Conservation (phyloP, 345 rosid species). For the Brassica napus region DNA sequence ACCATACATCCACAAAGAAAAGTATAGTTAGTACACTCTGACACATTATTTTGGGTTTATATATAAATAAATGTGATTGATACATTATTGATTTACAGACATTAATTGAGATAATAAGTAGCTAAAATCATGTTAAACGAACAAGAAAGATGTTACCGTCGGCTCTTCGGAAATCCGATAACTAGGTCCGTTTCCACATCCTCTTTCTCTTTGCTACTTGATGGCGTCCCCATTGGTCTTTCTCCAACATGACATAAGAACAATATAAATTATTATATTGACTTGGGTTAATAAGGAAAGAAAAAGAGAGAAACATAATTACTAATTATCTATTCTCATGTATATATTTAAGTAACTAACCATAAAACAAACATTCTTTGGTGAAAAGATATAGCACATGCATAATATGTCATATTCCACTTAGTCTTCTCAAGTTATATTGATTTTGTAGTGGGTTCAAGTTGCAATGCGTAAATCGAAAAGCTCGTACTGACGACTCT, state of each 20-base stretch:
- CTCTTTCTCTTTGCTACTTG: slow-evolving; percentile 12
- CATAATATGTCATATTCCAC: not conserved
- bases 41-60: not conserved
- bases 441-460: slow-evolving; percentile 7
- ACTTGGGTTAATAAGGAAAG: not conserved
- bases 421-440: not conserved
- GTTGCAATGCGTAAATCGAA: not conserved
- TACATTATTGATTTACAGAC: not conserved
- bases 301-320: not conserved
- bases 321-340: not conserved
- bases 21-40: not conserved
- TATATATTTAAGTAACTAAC: not conserved
- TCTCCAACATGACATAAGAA: not conserved
- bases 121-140: not conserved
- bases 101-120: not conserved
- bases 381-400: not conserved
- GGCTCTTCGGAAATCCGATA: slow-evolving; percentile 46
- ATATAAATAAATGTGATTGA: not conserved
- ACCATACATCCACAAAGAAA: not conserved
- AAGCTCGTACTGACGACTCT: not conserved
- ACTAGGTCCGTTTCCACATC: slow-evolving; percentile 54
- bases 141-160: slow-evolving; percentile 3
- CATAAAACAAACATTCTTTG: not conserved
- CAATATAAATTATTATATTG: too few relatives aligned
- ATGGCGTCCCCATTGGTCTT: not conserved